Evolutionary conservation across 176 grass and related monocot species (phyloP), one percentile per base, ranked within the genome.

Genomic region (Zoysia japonica): DNA sequence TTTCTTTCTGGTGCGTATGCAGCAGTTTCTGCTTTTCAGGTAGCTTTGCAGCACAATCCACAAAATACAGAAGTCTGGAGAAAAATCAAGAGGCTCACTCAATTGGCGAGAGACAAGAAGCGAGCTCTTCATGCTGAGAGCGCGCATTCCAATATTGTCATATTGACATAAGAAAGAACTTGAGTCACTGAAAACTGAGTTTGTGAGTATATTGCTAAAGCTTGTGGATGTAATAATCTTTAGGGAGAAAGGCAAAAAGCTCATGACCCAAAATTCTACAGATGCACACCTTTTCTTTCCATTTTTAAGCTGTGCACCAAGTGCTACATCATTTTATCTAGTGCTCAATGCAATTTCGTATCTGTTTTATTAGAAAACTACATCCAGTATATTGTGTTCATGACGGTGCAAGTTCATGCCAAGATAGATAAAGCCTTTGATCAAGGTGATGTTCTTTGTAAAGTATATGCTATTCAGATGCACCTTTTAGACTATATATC

Each of bases 71-170:
- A 98, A 89, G 84, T 98, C 36, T 86, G 90, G 0, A 89, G 89
- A 82, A 98, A 98, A 89, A 91, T 98, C 69, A 98, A 94, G 83
- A 91, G 90, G 49, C 80, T 94, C 36, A 85, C 76, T 78, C 96
- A 88, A 76, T 83, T 98, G 53, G 86, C 92, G 53, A 94, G 78
- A 79, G 96, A 94, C 83, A 90, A 94, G 81, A 98, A 87, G 68
- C 83, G 92, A 60, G 84, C 77, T 55, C 39, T 89, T 63, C 81
- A 94, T 87, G 87, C 93, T 46, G 92, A 91, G 61, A 94, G 71
- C 81, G 83, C 88, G 60, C 79, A 81, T 78, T 93, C 92, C 54
- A 94, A 77, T 84, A 28, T 28, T 28, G 28, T 28, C 28, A 28
- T 28, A 28, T 98, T 85, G 86, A 91, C 57, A 78, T 93, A 51